Evolutionary conservation across 2,329 filamentous ascomycete genomes (phyloP).

Genomic region (Verticillium dahliae): DNA sequence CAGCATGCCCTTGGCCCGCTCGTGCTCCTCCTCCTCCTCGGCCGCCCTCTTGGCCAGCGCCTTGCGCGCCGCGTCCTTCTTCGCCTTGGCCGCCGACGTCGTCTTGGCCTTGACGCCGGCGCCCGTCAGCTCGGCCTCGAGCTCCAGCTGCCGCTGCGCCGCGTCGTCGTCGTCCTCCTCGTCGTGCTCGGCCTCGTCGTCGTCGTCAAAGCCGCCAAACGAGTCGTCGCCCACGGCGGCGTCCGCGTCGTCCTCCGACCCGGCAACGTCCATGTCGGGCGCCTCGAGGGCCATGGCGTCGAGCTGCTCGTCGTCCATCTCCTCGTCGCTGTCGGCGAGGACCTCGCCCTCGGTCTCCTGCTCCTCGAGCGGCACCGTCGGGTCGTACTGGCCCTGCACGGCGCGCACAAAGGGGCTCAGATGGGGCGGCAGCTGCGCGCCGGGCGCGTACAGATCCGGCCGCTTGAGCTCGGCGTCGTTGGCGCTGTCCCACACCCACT

Average conservation of each 20-base stretch:
- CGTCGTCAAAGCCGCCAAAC: conserved; percentile 46
- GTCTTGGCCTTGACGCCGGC: conserved; percentile 46
- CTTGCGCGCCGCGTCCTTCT: conserved; percentile 66
- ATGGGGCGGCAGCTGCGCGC: conserved; percentile 85
- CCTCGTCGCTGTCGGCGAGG: conserved; percentile 58
- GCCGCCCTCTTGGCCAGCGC: conserved; percentile 64
- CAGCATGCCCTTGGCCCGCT: conserved; percentile 96
- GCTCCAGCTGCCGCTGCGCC: conserved; percentile 74
- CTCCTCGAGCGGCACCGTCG: conserved; percentile 75
- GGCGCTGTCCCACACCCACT: conserved; percentile 97
- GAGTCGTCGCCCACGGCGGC: conserved; percentile 31
- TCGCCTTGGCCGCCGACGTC: conserved; percentile 45
- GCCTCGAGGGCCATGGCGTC: conserved; percentile 28
- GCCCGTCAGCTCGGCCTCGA: conserved; percentile 86
- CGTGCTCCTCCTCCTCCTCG: conserved; percentile 78
- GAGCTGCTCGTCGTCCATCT: conserved; percentile 37
- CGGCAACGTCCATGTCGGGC: conserved; percentile 42
- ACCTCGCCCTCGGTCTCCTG: conserved; percentile 86
- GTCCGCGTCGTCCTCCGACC: conserved; percentile 42
- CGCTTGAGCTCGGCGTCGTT: conserved; percentile 87
- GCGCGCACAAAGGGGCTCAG: conserved; percentile 92
- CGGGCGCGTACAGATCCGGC: conserved; percentile 83
- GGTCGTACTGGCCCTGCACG: conserved; percentile 84
- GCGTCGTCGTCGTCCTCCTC: conserved; percentile 51
- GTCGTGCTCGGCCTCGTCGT: conserved; percentile 31